Evolutionary conservation across 202 grass and related monocot species (phyloP).

Genomic region (Schoenoplectus triqueter): DNA sequence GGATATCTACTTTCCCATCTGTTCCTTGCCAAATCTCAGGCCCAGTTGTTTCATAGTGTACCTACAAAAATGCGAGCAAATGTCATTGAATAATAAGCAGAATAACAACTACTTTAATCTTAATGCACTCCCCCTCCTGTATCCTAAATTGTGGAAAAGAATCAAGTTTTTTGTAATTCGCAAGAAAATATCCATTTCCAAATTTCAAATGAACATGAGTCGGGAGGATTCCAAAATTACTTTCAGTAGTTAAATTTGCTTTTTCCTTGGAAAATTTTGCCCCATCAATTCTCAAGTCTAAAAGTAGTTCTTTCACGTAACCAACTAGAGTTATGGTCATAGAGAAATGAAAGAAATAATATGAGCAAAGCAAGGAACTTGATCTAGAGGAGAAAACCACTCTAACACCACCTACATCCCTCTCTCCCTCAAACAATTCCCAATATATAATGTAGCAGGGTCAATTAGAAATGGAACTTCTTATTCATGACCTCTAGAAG

Average conservation of each 20-base stretch:
- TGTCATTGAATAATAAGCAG: background rate
- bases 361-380: slow-evolving; percentile 1
- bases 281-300: background rate
- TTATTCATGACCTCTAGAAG: background rate
- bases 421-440: background rate
- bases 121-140: background rate
- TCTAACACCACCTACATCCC: no score
- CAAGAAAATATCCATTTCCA: background rate
- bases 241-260: background rate
- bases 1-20: slow-evolving; percentile 44
- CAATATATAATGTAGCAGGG: background rate
- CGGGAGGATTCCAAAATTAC: background rate
- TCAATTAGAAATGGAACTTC: background rate
- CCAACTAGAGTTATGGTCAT: background rate
- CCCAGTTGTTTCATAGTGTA: slow-evolving; percentile 54
- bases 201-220: slow-evolving; percentile 10
- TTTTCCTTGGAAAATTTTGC: background rate
- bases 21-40: slow-evolving; percentile 54
- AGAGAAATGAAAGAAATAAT: background rate
- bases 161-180: background rate
- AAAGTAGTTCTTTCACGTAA: background rate
- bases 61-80: slow-evolving; percentile 16
- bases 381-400: background rate
- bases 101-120: background rate
- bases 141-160: background rate